Evolutionary conservation across 2,329 filamentous ascomycete genomes (phyloP), one percentile per base, ranked within the genome.

Genomic region (Raffaelea ambrosiae): DNA sequence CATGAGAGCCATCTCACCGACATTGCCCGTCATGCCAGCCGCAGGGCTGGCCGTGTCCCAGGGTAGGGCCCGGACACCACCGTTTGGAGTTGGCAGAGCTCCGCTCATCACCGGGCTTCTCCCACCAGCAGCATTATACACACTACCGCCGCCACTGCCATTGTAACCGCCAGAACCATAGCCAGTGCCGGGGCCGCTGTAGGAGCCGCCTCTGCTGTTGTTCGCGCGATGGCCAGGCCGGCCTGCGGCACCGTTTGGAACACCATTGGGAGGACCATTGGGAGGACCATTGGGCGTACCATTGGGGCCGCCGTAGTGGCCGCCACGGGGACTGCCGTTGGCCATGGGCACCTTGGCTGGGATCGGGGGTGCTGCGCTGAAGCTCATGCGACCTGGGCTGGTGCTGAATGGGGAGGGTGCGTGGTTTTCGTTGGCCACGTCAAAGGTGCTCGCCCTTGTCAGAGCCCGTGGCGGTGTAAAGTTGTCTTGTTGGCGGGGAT

Each of bases 281-380:
- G n/a, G n/a, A n/a, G n/a, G n/a, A n/a, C n/a, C n/a, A n/a, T n/a
- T n/a, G n/a, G n/a, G n/a, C n/a, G n/a, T 29, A 13, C 26, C 26
- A 13, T 29, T 29, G 26, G 13, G 26, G 26, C 26, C 26, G 13
- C 7, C 26, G 26, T 29, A 7, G 26, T 7, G 26, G 26, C 26
- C 26, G 13, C 7, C 26, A 13, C 13, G 26, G 26, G 26, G 26
- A 13, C 26, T 29, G 13, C 26, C 26, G 26, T 63, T 47, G 22
- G 60, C 59, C 20, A 84, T 62, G 1, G 83, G 82, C 9, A 87
- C 68, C 64, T 88, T 88, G n/a, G 82, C 81, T 3, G 84, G 84
- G 43, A 86, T 74, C 0, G 81, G 78, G 13, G 84, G 83, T 0
- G 67, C 70, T 18, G 62, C 66, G 10, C 58, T 54, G n/a, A 40